A percentile compares a stretch with the other conserved stretches of the same genome.
Evolutionary conservation across 352 stramenopile genomes (phyloP).

Genomic region (Phytophthora idaei): DNA sequence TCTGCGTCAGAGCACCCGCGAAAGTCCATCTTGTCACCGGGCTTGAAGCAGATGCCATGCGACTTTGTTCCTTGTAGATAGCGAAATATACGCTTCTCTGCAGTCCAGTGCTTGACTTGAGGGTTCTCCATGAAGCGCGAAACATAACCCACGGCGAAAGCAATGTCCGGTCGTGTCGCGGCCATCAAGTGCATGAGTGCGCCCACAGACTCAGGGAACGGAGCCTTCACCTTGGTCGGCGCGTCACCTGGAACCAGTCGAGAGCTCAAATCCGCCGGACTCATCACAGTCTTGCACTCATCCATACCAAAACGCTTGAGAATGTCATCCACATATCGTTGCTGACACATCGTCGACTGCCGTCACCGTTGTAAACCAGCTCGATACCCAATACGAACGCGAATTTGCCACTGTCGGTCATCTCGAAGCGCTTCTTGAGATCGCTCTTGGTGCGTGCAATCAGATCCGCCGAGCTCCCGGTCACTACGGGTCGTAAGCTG

Average conservation of each 20-base stretch:
- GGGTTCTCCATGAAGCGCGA: constrained; percentile 30
- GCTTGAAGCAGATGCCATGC: constrained; percentile 5
- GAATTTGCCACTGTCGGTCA: neutral
- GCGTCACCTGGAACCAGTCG: neutral
- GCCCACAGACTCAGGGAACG: constrained; percentile 14
- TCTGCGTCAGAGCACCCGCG: neutral
- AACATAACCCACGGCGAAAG: constrained; percentile 18
- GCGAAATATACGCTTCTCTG: constrained; percentile 16
- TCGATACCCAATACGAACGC: neutral
- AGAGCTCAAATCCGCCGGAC: neutral
- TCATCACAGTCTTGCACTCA: neutral
- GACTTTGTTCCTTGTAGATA: constrained; percentile 27
- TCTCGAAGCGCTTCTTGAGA: neutral
- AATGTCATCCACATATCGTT: constrained; percentile 2
- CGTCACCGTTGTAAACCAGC: neutral
- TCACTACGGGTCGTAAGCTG: neutral
- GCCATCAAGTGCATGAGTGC: constrained; percentile 31
- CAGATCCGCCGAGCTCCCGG: neutral
- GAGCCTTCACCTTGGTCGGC: neutral
- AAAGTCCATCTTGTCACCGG: neutral
- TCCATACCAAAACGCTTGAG: constrained; percentile 2
- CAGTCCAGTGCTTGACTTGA: constrained; percentile 24
- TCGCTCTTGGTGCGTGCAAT: neutral
- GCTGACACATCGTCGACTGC: neutral
- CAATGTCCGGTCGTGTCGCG: constrained; percentile 21